Evolutionary conservation across 805 yeast genomes (phyloP), one percentile per base, ranked within the genome.

Genomic region (Saccharomycopsis selenospora): DNA sequence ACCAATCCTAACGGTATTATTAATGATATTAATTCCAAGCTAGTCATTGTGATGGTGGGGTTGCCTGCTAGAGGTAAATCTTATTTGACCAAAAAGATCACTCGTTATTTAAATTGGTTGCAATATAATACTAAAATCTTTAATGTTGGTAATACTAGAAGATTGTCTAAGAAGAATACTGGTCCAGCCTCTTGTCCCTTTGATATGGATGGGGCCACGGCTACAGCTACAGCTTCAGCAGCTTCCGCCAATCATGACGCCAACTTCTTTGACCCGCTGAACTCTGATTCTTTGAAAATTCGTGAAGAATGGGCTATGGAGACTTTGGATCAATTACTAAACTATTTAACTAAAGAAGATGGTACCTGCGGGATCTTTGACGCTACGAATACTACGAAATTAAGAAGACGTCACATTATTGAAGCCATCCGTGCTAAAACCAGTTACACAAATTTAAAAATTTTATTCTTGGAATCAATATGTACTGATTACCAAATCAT

Each of bases 291-390:
- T 14, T 77, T 77, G 3, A 69, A 72, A 27, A 68, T 88, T 41
- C 76, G 98, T 52, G 97, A 91, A 59, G 77, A 84, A 63, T 93
- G 98, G 98, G 99, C 99, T 0, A 81, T 84, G 79, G 95, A 91
- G 55, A 91, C 99, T 0, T 68, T 91, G 49, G 91, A 88, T 52
- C 85, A 83, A 58, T 66, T 91, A 48, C 68, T 91, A 29, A 91
- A 90, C 56, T 90, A 86, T 65, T 75, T 93, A 3, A 62, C 89
- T 43, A 73, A 77, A 11, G 95, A 88, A 0, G 78, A 81, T 27
- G 98, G 98, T 2, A 80, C 90, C 4, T 96, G 91, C 6, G 99
- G 97, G 2, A 87, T 91, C 7, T 84, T 85, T 62, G 95, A 85
- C 65, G 93, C 93, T 1, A 85, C 95, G 1, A 85, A 85, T 60